phyloP scores from a whole-genome alignment of 208 protist genomes.

The Naegleria lovaniensis region DNA sequence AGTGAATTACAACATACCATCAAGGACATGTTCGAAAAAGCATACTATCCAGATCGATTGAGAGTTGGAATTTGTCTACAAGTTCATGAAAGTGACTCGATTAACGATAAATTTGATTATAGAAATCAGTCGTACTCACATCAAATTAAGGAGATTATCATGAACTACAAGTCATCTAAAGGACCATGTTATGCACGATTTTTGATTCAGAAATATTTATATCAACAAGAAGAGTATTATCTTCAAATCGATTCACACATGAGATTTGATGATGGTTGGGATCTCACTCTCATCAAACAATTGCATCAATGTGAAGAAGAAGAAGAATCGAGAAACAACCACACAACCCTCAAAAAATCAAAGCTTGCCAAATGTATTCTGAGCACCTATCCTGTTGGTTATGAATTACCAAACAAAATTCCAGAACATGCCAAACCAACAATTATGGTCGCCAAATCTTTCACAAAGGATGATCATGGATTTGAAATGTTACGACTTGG shows the following conservation, averaged over 20 bases:
- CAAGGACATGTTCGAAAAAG: neutral
- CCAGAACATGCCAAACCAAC: neutral
- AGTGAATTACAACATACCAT: neutral
- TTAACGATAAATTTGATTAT: neutral
- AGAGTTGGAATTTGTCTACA: neutral
- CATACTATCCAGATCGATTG: neutral
- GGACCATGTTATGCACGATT: neutral
- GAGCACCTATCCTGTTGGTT: neutral
- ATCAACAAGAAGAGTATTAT: slow-evolving; percentile 8
- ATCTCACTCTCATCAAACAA: neutral
- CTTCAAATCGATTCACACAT: slow-evolving; percentile 18
- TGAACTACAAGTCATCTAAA: neutral
- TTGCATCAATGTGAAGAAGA: neutral
- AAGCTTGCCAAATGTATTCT: neutral
- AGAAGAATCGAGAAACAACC: neutral
- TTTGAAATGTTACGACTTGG: neutral
- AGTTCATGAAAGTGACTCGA: neutral
- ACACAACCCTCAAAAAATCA: neutral
- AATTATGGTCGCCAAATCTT: neutral
- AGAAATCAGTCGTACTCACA: neutral
- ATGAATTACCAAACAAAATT: neutral
- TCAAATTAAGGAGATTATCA: neutral
- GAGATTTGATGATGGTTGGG: slow-evolving; percentile 11
- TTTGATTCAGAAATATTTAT: neutral
- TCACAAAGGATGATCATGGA: neutral